These are phyloP conservation scores for Cystobasidium sp. DNA, from an alignment of 1,284 basidiomycete species.

Conservation along the genomic window DNA sequence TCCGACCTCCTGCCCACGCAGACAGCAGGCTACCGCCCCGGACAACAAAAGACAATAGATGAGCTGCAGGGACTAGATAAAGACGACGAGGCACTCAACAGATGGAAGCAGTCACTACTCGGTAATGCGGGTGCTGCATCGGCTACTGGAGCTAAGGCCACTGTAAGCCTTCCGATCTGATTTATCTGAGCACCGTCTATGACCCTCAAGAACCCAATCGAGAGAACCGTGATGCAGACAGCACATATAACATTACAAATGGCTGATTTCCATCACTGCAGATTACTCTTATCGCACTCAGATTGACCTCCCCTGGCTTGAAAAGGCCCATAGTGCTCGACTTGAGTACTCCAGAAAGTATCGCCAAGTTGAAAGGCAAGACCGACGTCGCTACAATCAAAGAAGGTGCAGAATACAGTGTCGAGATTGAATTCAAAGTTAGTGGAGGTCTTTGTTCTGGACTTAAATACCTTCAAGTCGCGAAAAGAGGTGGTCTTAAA, in stretches of 20 bases:
- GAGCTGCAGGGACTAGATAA: constrained; percentile 57
- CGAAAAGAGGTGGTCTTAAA: constrained; percentile 56
- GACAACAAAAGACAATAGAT: constrained; percentile 57
- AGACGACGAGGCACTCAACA: constrained; percentile 56
- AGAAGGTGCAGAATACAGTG: constrained; percentile 56
- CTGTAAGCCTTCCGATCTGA: neutral
- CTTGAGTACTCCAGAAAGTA: constrained; percentile 50
- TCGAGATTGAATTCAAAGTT: constrained; percentile 55
- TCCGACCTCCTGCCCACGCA: constrained; percentile 51
- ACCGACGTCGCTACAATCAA: constrained; percentile 56
- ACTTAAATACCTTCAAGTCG: constrained; percentile 58
- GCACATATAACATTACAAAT: neutral
- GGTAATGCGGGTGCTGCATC: constrained; percentile 49
- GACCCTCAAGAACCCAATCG: neutral
- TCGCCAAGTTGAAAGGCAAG: constrained; percentile 54
- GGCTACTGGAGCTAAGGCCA: constrained; percentile 46
- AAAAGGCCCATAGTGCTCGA: constrained; percentile 55
- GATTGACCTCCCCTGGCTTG: constrained; percentile 53
- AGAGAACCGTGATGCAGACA: neutral
- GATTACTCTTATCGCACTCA: constrained; percentile 47
- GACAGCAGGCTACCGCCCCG: constrained; percentile 56
- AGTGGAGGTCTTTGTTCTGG: constrained; percentile 57
- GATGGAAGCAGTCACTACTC: constrained; percentile 57
- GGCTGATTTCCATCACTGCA: neutral
- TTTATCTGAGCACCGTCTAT: neutral